These are phyloP conservation scores for Capronia epimyces DNA, from an alignment of 2,329 filamentous ascomycete species.

Conservation along the genomic window DNA sequence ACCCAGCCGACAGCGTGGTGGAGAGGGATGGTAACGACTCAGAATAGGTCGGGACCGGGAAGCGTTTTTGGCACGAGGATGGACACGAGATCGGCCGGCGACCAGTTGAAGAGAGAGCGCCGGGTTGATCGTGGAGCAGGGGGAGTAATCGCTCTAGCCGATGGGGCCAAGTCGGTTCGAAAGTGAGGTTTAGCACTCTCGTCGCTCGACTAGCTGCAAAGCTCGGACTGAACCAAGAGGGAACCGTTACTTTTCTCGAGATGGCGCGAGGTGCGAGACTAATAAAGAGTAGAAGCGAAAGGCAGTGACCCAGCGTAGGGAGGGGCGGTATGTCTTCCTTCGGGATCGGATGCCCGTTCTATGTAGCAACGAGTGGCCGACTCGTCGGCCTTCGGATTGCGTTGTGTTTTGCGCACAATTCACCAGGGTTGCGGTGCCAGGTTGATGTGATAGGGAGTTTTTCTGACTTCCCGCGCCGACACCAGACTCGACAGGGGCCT, in stretches of 20 bases:
- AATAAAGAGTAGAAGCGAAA: conserved; percentile 20
- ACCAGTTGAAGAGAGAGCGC: conserved; percentile 15
- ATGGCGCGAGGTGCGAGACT: conserved; percentile 20
- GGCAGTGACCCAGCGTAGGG: neutral
- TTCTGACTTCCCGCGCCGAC: conserved; percentile 5
- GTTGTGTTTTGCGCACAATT: conserved; percentile 6
- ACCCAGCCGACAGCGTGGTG: conserved; percentile 21
- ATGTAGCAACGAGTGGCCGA: conserved; percentile 16
- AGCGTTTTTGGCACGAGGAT: conserved; percentile 20
- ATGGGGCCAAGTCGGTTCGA: conserved; percentile 18
- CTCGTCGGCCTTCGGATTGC: conserved; percentile 7
- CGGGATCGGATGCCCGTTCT: conserved; percentile 10
- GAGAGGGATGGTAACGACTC: conserved; percentile 19
- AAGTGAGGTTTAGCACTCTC: conserved; percentile 21
- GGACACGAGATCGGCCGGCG: conserved; percentile 24
- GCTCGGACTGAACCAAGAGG: conserved; percentile 21
- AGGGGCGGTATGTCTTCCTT: conserved; percentile 12
- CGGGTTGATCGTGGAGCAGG: conserved; percentile 24
- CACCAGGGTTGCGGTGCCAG: conserved; percentile 1
- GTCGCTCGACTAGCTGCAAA: conserved; percentile 17
- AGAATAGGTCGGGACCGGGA: conserved; percentile 21
- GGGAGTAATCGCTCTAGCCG: conserved; percentile 21
- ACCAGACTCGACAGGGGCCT: conserved; percentile 12
- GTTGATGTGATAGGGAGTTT: conserved; percentile 16
- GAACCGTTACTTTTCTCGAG: conserved; percentile 21